Percentiles rank a stretch among this genome's conserved stretches.
Evolutionary conservation across 2,329 filamentous ascomycete species (phyloP).

Genomic region (Raffaelea albimanens): DNA sequence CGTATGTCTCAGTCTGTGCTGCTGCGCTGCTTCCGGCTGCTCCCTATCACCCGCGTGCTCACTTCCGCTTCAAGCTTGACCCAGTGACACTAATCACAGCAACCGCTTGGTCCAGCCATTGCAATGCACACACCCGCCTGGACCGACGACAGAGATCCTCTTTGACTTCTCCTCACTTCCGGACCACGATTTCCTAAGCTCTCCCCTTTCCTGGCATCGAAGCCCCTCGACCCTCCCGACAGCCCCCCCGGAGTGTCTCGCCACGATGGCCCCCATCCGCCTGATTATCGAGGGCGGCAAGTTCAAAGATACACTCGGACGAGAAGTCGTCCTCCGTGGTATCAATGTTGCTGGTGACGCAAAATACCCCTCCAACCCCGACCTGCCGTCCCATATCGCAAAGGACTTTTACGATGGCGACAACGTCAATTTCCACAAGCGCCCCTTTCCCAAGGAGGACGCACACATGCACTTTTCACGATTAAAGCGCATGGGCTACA

Average conservation of each 20-base stretch:
- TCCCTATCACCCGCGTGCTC: too few species aligned
- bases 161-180: too few species aligned
- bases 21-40: too few species aligned
- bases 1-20: too few species aligned
- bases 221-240: too few species aligned
- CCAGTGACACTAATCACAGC: too few species aligned
- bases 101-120: too few species aligned
- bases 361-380: conserved; percentile 76
- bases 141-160: too few species aligned
- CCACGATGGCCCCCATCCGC: conserved; percentile 60
- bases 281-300: conserved; percentile 76
- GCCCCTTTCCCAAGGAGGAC: conserved; percentile 76
- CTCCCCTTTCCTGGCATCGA: too few species aligned
- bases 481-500: conserved; percentile 84
- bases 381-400: conserved; percentile 69
- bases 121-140: too few species aligned
- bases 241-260: neutral
- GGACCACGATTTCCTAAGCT: too few species aligned
- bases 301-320: conserved; percentile 72
- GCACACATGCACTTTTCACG: conserved; percentile 80
- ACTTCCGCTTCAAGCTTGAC: too few species aligned
- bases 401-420: conserved; percentile 89
- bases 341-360: conserved; percentile 90
- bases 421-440: conserved; percentile 75
- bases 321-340: conserved; percentile 80